Evolutionary conservation across 306 rosid species (phyloP), one percentile per base, ranked within the genome.

Genomic region (Acmispon strigosus): DNA sequence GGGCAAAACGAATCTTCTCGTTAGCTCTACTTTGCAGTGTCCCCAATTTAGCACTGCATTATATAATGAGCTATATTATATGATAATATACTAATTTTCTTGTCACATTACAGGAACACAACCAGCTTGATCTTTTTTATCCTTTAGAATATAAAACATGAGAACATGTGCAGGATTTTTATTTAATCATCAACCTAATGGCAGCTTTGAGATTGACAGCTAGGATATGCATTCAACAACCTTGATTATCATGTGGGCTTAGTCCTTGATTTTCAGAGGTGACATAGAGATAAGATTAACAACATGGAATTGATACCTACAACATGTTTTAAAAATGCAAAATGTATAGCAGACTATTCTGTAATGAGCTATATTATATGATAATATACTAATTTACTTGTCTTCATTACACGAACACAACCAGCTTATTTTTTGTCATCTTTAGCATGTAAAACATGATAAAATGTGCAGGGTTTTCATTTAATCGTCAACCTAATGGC

Each of bases 121-220:
- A 18, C 43, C 48, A 42, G 1, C n/a, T 49, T 8, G 10, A 39
- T 67, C 44, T 22, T 4, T 36, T 0, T 45, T 37, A 37, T 43
- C 39, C 8, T n/a, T 43, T 44, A 14, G 68, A 2, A 4, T 36
- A 36, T 56, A 54, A 14, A 20, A 76, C n/a, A 49, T 15, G 32
- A 49, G 53, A 34, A 22, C 18, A 36, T 32, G 73, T 62, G 74
- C 55, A n/a, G 11, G 34, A 36, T 66, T 73, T 55, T 63, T 19
- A 29, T 60, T 66, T 53, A 34, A 45, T 68, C 22, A 43, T 74
- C 34, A 67, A 61, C 75, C 62, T 34, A 36, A 60, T 14, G 62
- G 5, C 4, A 62, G 19, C 47, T 68, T 15, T 27, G 15, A 11
- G 45, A 24, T 42, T 66, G 72, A 61, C 50, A 68, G 51, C 56